Percentiles rank a stretch among this genome's conserved stretches.
Conservation (phyloP, 768 basidiomycete genomes). For the Leccinum subgranulosum region DNA sequence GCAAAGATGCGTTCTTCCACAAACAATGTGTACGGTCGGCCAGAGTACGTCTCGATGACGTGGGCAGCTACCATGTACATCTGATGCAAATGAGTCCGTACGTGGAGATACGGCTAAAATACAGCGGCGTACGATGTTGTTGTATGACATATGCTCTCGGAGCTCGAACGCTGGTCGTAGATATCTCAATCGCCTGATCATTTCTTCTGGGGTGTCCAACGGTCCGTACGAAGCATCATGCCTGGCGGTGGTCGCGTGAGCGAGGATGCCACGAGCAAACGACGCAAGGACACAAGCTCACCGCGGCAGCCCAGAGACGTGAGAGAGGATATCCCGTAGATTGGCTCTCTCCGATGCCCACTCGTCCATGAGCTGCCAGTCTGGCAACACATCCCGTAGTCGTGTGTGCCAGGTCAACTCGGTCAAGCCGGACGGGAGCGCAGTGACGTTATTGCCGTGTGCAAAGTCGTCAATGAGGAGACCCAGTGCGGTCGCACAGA, state of each 20-base stretch:
- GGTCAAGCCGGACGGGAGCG: conserved; percentile 29
- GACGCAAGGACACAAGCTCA: conserved; percentile 3
- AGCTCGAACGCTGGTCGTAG: conserved; percentile 34
- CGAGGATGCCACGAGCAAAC: background rate
- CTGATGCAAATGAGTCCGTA: conserved; percentile 17
- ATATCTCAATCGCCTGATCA: conserved; percentile 26
- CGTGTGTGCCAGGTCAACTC: conserved; percentile 37
- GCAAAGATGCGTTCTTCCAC: conserved; percentile 42
- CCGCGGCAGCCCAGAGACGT: conserved; percentile 40
- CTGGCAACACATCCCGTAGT: conserved; percentile 34
- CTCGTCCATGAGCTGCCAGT: conserved; percentile 40
- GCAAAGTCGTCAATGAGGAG: conserved; percentile 43
- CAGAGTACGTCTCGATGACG: conserved; percentile 34
- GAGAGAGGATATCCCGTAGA: conserved; percentile 38
- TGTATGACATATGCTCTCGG: conserved; percentile 38
- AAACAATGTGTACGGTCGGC: conserved; percentile 35
- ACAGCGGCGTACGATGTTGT: conserved; percentile 31
- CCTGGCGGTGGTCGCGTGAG: conserved; percentile 13
- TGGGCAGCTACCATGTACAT: conserved; percentile 38
- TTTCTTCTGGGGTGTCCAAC: conserved; percentile 24
- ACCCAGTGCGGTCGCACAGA: conserved; percentile 37
- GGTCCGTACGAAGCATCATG: conserved; percentile 34
- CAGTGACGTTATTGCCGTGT: conserved; percentile 32
- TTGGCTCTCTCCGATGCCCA: conserved; percentile 38
- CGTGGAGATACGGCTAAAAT: background rate